Evolutionary conservation across 345 rosid species (phyloP).

Genomic region (Salix koriyanagi): DNA sequence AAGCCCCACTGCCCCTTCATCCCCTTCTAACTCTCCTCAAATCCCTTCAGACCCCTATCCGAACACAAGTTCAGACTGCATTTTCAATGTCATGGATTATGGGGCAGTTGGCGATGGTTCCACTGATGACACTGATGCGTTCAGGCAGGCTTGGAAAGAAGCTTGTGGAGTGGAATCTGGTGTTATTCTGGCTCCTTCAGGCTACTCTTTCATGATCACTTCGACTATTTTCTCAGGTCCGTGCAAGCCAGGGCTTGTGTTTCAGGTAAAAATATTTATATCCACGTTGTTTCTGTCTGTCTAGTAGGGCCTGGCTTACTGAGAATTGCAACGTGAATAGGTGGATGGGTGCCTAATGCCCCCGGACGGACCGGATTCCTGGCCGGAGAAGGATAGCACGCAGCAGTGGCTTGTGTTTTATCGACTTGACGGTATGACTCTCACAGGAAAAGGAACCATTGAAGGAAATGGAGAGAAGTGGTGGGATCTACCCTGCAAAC

Average conservation of each 20-base stretch:
- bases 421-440: slow-evolving; percentile 51
- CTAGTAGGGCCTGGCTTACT: background rate
- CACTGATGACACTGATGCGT: slow-evolving; percentile 76
- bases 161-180: slow-evolving; percentile 78
- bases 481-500: slow-evolving; percentile 99
- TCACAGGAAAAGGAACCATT: slow-evolving; percentile 73
- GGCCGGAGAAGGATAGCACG: slow-evolving; percentile 73
- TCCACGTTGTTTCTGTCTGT: background rate
- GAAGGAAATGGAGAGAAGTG: slow-evolving; percentile 96
- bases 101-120: slow-evolving; percentile 89
- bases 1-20: slow-evolving; percentile 24
- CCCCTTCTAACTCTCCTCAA: slow-evolving; percentile 22
- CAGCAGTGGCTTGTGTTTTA: slow-evolving; percentile 94
- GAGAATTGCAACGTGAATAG: slow-evolving; percentile 23
- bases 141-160: slow-evolving; percentile 77
- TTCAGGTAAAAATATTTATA: slow-evolving; percentile 43
- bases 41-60: slow-evolving; percentile 72
- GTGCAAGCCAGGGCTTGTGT: slow-evolving; percentile 73
- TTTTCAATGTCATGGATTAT: slow-evolving; percentile 62
- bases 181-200: slow-evolving; percentile 58
- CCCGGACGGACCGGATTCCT: slow-evolving; percentile 81
- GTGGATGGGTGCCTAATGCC: slow-evolving; percentile 82
- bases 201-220: slow-evolving; percentile 61
- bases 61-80: slow-evolving; percentile 21
- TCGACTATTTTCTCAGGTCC: slow-evolving; percentile 94